Conservation (phyloP, 257 asterid genomes). For the Nicotiana paniculata region DNA sequence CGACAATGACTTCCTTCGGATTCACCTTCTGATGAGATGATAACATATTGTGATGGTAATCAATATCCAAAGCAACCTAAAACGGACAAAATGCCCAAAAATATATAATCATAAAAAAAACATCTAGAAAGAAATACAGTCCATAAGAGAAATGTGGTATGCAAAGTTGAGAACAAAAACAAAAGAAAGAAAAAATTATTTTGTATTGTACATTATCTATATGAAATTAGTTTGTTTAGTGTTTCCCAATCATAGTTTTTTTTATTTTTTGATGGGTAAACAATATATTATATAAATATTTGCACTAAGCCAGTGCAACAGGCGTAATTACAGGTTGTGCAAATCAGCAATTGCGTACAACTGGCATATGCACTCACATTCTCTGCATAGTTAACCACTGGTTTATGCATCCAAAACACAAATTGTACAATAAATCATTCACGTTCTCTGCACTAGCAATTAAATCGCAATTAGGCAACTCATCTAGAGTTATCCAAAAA, state of each 20-base stretch:
- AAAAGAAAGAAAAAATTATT: too few species aligned
- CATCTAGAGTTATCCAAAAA: background rate
- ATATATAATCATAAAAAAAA: background rate
- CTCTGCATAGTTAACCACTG: too few species aligned
- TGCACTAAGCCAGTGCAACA: too few species aligned
- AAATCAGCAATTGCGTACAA: too few species aligned
- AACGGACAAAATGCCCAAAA: background rate
- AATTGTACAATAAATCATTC: background rate
- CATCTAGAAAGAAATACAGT: background rate
- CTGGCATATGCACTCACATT: too few species aligned
- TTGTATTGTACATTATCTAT: background rate
- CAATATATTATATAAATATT: too few species aligned
- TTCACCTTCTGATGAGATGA: conserved; percentile 90
- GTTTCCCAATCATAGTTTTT: background rate
- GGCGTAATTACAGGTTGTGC: too few species aligned
- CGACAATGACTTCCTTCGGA: conserved; percentile 93
- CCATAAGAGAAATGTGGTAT: background rate
- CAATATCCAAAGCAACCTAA: conserved; percentile 94
- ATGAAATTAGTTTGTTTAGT: background rate
- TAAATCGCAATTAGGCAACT: background rate
- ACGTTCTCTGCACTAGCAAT: background rate
- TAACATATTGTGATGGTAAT: conserved; percentile 89
- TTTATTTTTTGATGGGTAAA: too few species aligned
- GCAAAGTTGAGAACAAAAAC: background rate
- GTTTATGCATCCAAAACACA: background rate